Percentiles rank a stretch among this genome's conserved stretches.
phyloP scores from a whole-genome alignment of 192 early-diverging fungal species.

The Ambispora gerdemannii region DNA sequence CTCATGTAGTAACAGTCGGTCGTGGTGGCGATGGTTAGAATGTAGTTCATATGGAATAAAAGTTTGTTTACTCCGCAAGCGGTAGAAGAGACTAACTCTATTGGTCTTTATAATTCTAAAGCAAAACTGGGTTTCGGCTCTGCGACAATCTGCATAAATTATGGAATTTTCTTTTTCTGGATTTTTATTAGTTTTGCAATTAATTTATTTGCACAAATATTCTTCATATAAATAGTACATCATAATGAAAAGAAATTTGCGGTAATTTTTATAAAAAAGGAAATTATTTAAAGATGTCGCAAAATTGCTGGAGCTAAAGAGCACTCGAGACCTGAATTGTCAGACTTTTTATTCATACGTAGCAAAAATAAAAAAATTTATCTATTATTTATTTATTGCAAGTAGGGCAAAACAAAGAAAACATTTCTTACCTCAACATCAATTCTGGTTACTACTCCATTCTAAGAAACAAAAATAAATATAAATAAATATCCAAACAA shows the following conservation, averaged over 20 bases:
- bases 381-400: not conserved
- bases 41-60: too few species aligned
- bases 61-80: too few species aligned
- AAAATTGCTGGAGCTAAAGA: not conserved
- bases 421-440: not conserved
- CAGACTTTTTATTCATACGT: not conserved
- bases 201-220: too few species aligned
- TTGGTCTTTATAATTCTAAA: too few species aligned
- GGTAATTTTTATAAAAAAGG: not conserved
- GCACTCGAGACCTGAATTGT: not conserved
- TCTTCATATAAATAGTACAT: not conserved
- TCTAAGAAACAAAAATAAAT: not conserved
- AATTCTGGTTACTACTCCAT: slow-evolving; percentile 1
- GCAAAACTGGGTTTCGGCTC: too few species aligned
- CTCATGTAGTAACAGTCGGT: too few species aligned
- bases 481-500: not conserved
- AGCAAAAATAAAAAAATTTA: not conserved
- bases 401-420: not conserved
- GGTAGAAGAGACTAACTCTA: too few species aligned
- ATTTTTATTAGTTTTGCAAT: too few species aligned
- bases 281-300: not conserved
- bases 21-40: too few species aligned
- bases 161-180: too few species aligned
- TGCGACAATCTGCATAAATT: too few species aligned
- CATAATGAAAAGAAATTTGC: not conserved